Percentiles rank a stretch among this genome's conserved stretches.
These are phyloP conservation scores for Zymoseptoria crescenta DNA, from an alignment of 2,329 filamentous ascomycete genomes.

Conservation along the genomic window DNA sequence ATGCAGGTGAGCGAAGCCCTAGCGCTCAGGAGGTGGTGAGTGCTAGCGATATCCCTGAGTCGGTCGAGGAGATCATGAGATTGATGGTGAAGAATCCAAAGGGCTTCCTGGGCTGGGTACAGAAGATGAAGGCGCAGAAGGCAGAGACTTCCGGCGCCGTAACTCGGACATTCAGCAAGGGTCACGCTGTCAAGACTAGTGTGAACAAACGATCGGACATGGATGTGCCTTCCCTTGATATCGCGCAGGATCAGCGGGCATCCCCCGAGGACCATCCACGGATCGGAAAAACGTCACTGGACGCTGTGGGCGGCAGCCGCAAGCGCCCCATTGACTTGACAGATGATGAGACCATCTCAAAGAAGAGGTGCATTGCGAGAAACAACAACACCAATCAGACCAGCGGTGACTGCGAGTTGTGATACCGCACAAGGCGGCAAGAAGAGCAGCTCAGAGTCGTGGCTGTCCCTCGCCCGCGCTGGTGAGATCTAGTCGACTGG, in stretches of 20 bases:
- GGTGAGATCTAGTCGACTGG: background rate
- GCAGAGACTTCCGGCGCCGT: background rate
- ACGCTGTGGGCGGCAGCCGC: background rate
- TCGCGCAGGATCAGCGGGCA: background rate
- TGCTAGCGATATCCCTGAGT: background rate
- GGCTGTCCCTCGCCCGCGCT: background rate
- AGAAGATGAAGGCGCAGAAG: background rate
- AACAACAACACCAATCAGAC: background rate
- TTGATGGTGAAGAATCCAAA: background rate
- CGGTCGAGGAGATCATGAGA: background rate
- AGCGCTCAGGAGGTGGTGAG: background rate
- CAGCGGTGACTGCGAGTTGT: background rate
- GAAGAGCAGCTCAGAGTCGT: background rate
- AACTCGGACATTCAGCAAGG: background rate
- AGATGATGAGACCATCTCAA: background rate
- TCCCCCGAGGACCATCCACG: no score
- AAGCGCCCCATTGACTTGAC: background rate
- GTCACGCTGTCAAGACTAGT: background rate
- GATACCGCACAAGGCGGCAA: no score
- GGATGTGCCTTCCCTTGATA: background rate
- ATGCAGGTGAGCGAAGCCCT: background rate
- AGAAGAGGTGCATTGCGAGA: background rate
- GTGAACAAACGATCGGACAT: background rate
- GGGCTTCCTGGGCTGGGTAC: background rate
- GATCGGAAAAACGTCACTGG: background rate